phyloP scores from a whole-genome alignment of 192 early-diverging fungal species.

The Entomortierella parvispora region DNA sequence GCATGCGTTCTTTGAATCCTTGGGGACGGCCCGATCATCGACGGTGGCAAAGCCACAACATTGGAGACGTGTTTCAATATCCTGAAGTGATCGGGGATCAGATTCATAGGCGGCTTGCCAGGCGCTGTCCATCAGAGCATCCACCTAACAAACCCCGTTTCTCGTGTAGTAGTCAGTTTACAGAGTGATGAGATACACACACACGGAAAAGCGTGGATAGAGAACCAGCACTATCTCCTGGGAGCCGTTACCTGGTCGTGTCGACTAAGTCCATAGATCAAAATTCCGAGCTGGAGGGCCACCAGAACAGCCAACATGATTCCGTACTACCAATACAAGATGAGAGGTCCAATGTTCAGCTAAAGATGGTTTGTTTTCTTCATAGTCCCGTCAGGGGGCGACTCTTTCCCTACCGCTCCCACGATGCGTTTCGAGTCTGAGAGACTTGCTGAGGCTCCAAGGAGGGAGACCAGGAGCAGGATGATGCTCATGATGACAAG shows the following conservation, averaged over 20 bases:
- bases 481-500: constrained; percentile 13
- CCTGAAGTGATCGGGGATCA: constrained; percentile 6
- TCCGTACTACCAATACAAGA: constrained; percentile 17
- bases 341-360: not conserved
- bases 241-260: constrained; percentile 47
- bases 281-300: constrained; percentile 10
- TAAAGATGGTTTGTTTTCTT: not conserved
- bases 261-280: constrained; percentile 6
- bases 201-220: too few species aligned
- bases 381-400: not conserved
- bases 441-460: constrained; percentile 12
- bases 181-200: too few species aligned
- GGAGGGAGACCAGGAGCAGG: constrained; percentile 19
- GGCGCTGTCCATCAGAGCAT: constrained; percentile 4
- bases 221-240: too few species aligned
- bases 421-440: not conserved
- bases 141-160: constrained; percentile 11
- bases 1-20: constrained; percentile 13
- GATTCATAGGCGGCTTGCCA: constrained; percentile 29
- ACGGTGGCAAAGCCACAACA: constrained; percentile 30
- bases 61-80: constrained; percentile 24
- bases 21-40: constrained; percentile 31
- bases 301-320: constrained; percentile 5
- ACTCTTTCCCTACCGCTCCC: constrained; percentile 8
- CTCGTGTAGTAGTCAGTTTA: not conserved